Evolutionary conservation across 148 eudicot genomes (phyloP).

Genomic region (Fagopyrum esculentum): DNA sequence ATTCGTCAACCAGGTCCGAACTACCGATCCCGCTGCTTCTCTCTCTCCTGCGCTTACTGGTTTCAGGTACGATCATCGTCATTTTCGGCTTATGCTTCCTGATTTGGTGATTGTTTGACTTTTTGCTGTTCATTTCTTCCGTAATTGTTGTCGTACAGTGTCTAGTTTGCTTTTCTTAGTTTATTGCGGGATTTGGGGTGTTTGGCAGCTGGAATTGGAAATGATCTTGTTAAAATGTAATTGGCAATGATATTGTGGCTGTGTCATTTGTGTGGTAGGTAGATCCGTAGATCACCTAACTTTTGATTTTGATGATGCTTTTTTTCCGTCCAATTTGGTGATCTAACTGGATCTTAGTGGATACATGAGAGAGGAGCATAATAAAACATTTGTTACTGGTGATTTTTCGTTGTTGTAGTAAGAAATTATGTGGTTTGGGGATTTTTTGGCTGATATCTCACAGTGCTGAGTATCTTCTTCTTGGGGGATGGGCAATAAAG

Average conservation of each 20-base stretch:
- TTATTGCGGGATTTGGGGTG: background rate
- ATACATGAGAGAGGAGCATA: background rate
- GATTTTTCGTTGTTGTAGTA: background rate
- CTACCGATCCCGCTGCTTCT: constrained; percentile 12
- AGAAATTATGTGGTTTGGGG: background rate
- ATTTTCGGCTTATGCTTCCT: background rate
- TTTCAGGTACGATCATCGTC: constrained; percentile 7
- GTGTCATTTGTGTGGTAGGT: constrained; percentile 5
- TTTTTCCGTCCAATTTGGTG: background rate
- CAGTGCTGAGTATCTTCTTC: background rate
- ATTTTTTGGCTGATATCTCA: background rate
- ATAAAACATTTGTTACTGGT: background rate
- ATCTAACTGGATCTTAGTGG: background rate
- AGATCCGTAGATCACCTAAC: background rate
- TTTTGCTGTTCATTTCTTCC: background rate
- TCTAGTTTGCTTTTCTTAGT: background rate
- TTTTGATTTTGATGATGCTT: background rate
- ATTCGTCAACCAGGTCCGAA: constrained; percentile 29
- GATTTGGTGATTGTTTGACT: background rate
- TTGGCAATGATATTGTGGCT: background rate
- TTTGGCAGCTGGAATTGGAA: background rate
- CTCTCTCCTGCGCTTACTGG: constrained; percentile 21
- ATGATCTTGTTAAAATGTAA: background rate
- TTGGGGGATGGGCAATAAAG: background rate
- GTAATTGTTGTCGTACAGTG: background rate